Evolutionary conservation across 225 moss, liverwort and hornwort genomes (phyloP), one percentile per base, ranked within the genome.

Genomic region (Lunularia cruciata): DNA sequence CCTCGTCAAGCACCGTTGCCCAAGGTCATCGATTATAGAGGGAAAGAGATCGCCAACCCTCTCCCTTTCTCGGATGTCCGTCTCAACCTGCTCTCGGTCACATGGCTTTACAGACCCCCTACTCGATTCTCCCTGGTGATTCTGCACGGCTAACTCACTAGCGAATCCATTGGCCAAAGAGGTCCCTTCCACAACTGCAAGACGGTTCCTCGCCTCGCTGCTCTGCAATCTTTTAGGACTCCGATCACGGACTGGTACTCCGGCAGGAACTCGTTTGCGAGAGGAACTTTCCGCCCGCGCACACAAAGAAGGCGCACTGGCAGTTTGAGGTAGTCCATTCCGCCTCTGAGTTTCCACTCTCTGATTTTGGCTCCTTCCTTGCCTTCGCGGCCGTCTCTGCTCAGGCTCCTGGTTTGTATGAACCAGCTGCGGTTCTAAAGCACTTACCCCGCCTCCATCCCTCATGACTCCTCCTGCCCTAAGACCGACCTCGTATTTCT

Each of bases 1-100:
- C 0, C 90, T 83, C 18, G 84, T 72, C 20, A 94, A 60, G 47
- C 88, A 79, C 3, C 77, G 67, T 15, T 79, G n/a, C 19, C 90
- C 86, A 12, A 86, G 74, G 16, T 84, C 84, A 30, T 94, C 88
- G 1, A 76, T 33, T 43, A 94, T 66, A 51, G 20, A 7, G 18
- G 79, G 79, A 19, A 79, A 71, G 60, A 65, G 61, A 35, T 79
- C 74, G 19, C 74, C 74, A 6, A 79, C 37, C 28, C 69, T 74
- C 38, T 70, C 78, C 47, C 54, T 18, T 47, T 71, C 59, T 22
- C 27, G 26, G 57, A 23, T 22, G 19, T 69, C 69, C 9, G 37
- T 10, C 54, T 30, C 27, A 54, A 26, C 51, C 51, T 51, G 23
- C 15, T 57, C 55, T 14, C 39, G 54, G 67, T 67, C 67, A 36